A percentile compares a stretch with the other conserved stretches of the same genome.
Conservation (phyloP, 164 flowering plant species). For the Dillenia suffruticosa region DNA sequence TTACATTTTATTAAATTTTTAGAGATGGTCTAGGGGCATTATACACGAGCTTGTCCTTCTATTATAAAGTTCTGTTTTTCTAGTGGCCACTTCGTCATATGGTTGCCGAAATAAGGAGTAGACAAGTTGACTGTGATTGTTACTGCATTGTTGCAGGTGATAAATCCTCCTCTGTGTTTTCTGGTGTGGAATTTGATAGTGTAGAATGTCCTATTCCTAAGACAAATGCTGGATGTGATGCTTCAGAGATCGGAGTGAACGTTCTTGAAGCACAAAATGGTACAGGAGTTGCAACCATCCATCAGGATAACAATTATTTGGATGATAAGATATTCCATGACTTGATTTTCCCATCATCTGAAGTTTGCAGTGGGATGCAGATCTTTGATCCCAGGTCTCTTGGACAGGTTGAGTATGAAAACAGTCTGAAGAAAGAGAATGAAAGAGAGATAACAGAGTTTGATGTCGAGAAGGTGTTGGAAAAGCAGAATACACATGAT, state of each 20-base stretch:
- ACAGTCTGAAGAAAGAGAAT: constrained; percentile 17
- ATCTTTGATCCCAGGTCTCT: constrained; percentile 3
- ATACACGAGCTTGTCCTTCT: no score
- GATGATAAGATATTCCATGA: constrained; percentile 11
- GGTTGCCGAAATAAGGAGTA: no score
- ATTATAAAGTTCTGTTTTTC: no score
- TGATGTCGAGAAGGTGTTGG: constrained; percentile 57
- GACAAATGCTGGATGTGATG: constrained; percentile 12
- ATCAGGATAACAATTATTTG: constrained; percentile 10
- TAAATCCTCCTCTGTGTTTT: constrained; percentile 16
- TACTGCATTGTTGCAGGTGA: constrained; percentile 21
- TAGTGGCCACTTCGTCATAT: no score
- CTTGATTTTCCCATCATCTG: constrained; percentile 12
- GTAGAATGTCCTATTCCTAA: constrained; percentile 7
- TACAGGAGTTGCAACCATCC: constrained; percentile 1
- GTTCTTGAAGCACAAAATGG: constrained; percentile 10
- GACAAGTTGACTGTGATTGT: not conserved
- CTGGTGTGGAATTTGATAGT: constrained; percentile 6
- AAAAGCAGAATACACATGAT: constrained; percentile 81
- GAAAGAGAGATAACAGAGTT: constrained; percentile 33
- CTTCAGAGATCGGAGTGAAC: constrained; percentile 5
- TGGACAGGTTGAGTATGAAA: constrained; percentile 8
- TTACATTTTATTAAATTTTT: no score
- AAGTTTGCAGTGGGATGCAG: constrained; percentile 8
- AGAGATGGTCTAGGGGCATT: no score